Conservation (phyloP, 2,329 filamentous ascomycete genomes). For the Fusarium sp. region DNA sequence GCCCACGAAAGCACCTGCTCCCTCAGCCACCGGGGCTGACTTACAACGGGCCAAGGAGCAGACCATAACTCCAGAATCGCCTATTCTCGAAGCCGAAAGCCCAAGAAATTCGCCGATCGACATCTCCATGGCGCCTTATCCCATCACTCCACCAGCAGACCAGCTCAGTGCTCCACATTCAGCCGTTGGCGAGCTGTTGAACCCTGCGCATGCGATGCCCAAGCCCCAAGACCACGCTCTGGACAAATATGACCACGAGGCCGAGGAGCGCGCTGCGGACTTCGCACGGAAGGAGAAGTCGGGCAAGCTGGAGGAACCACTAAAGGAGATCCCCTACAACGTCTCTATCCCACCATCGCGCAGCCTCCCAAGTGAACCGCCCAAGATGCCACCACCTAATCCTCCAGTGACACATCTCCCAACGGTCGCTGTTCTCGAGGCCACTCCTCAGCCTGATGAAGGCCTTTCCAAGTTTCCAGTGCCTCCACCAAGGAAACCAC, state of each 20-base stretch:
- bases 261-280: slow-evolving; percentile 61
- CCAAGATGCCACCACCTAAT: slow-evolving; percentile 63
- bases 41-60: slow-evolving; percentile 37
- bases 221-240: slow-evolving; percentile 69
- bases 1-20: slow-evolving; percentile 13
- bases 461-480: slow-evolving; percentile 64
- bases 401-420: slow-evolving; percentile 56
- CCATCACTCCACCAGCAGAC: slow-evolving; percentile 72
- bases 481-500: slow-evolving; percentile 79
- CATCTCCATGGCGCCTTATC: slow-evolving; percentile 69
- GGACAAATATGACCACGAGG: slow-evolving; percentile 66
- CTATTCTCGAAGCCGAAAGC: slow-evolving; percentile 62
- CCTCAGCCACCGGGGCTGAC: slow-evolving; percentile 42
- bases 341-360: slow-evolving; percentile 66
- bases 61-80: slow-evolving; percentile 56
- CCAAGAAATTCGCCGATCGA: slow-evolving; percentile 69
- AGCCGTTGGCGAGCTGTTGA: slow-evolving; percentile 63
- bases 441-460: slow-evolving; percentile 59
- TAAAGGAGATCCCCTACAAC: slow-evolving; percentile 63
- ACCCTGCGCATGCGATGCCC: slow-evolving; percentile 69
- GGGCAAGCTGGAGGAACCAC: slow-evolving; percentile 54
- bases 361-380: slow-evolving; percentile 64
- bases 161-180: slow-evolving; percentile 55
- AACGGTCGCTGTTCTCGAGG: slow-evolving; percentile 55
- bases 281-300: slow-evolving; percentile 59